Percentiles rank a stretch among this genome's conserved stretches.
Conservation (phyloP, 2,329 filamentous ascomycete species). For the Metarhizium robertsii region DNA sequence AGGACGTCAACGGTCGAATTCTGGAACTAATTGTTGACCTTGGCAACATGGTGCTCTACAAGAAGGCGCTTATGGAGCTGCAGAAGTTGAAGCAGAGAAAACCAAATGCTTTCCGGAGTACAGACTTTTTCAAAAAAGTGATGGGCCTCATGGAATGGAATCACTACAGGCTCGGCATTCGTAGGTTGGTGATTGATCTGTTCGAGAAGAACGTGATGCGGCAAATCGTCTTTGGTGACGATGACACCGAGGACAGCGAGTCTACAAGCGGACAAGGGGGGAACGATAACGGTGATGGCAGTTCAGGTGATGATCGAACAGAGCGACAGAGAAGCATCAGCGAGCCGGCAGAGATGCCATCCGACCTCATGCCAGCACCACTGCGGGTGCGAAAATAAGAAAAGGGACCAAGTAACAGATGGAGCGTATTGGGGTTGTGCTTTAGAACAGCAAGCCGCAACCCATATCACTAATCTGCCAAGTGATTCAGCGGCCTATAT, state of each 20-base stretch:
- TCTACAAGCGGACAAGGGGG: constrained; percentile 49
- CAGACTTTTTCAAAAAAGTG: constrained; percentile 73
- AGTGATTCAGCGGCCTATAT: too few relatives aligned
- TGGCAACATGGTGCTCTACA: constrained; percentile 87
- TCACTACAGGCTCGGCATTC: constrained; percentile 77
- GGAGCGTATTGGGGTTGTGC: neutral
- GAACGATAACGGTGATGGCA: constrained; percentile 41
- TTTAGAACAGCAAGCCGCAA: neutral
- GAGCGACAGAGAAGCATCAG: constrained; percentile 49
- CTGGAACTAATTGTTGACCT: constrained; percentile 79
- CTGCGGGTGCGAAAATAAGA: constrained; percentile 21
- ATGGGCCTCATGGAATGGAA: constrained; percentile 80
- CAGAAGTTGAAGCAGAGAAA: constrained; percentile 70
- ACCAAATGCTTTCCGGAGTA: constrained; percentile 64
- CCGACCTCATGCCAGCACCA: constrained; percentile 24
- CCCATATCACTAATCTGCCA: neutral
- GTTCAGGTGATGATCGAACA: constrained; percentile 44
- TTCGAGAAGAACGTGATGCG: constrained; percentile 88
- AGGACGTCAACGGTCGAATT: constrained; percentile 66
- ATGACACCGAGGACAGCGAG: constrained; percentile 55
- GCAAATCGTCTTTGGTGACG: constrained; percentile 65
- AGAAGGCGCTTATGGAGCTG: constrained; percentile 75
- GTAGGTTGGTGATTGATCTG: constrained; percentile 84
- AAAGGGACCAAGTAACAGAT: neutral
- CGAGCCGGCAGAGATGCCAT: constrained; percentile 27